These are phyloP conservation scores for Lathyrus oleraceus DNA, from an alignment of 306 rosid species.

Conservation along the genomic window DNA sequence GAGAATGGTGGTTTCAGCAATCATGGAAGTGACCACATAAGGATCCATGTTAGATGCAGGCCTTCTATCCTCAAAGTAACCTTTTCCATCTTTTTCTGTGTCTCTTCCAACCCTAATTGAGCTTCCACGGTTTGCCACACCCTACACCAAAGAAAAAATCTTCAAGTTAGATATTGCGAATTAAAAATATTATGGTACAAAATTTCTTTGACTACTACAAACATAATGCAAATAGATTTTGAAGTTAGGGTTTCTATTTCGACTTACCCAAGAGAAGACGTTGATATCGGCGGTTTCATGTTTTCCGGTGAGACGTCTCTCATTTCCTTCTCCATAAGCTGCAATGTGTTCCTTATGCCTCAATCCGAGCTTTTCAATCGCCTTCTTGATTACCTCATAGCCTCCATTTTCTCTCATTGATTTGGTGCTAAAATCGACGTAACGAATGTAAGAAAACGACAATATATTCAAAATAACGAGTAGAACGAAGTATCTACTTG, in stretches of 20 bases:
- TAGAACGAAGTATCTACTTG: no score
- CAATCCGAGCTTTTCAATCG: constrained; percentile 54
- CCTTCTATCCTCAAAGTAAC: constrained; percentile 80
- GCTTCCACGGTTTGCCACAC: constrained; percentile 71
- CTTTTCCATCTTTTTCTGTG: constrained; percentile 62
- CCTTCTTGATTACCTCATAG: constrained; percentile 55
- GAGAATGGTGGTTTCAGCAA: constrained; percentile 69
- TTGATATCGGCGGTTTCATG: constrained; percentile 67
- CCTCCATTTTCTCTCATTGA: constrained; percentile 68
- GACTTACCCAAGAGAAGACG: constrained; percentile 56
- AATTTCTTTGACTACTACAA: not conserved
- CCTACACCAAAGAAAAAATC: constrained; percentile 36
- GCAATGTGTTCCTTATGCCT: constrained; percentile 71
- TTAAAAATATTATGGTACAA: no score
- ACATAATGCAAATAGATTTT: not conserved
- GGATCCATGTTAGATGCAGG: constrained; percentile 85
- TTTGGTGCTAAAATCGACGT: constrained; percentile 53
- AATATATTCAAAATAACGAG: not conserved
- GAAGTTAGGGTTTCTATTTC: not conserved
- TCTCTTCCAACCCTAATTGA: constrained; percentile 72
- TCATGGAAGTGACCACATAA: constrained; percentile 70
- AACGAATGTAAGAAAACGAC: not conserved
- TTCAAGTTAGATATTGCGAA: not conserved
- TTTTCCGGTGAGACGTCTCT: constrained; percentile 66
- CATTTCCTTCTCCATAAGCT: constrained; percentile 73